Evolutionary conservation across 169 alveolate species (phyloP), one percentile per base, ranked within the genome.

Genomic region (Plasmodium knowlesi): DNA sequence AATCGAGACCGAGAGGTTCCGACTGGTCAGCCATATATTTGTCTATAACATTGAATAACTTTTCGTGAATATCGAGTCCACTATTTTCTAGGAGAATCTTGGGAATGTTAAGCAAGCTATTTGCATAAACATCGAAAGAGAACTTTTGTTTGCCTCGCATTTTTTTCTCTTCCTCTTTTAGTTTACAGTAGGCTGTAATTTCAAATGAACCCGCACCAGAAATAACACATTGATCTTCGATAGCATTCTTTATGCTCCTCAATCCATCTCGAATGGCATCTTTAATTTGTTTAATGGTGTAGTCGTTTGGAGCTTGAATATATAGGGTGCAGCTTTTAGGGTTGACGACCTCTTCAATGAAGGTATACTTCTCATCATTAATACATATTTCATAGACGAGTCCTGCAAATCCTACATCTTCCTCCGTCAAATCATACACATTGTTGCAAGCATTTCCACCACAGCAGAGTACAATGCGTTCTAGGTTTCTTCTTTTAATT

Each of bases 131-230:
- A 90, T 98, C 98, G 70, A 98, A 98, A 28, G 99, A 99, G 71
- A 98, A 97, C 96, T 98, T 98, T 82, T 98, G 98, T 96, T 99
- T 99, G 67, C 99, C 99, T 90, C 95, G 92, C 82, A 97, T 98
- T 28, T 95, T 95, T 95, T 98, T 96, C 96, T 95, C 96, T 76
- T 34, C 96, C 3, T 86, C 81, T 97, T 92, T 97, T 43, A 99
- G 97, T 50, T 96, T 93, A 90, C 97, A 97, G 92, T 97, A 97
- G 34, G 99, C 98, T 39, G 98, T 97, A 71, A 99, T 93, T 96
- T 99, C 99, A 92, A 98, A 98, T 0, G 99, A 99, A 10, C 99
- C 99, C 0, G 99, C 99, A 32, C 99, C 99, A 0, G 99, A 99
- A 39, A 99, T 93, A 28, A 99, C 99, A 53, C 97, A 94, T 34